phyloP scores from a whole-genome alignment of 371 early-diverging fungal species.

The Mucor irregularis region DNA sequence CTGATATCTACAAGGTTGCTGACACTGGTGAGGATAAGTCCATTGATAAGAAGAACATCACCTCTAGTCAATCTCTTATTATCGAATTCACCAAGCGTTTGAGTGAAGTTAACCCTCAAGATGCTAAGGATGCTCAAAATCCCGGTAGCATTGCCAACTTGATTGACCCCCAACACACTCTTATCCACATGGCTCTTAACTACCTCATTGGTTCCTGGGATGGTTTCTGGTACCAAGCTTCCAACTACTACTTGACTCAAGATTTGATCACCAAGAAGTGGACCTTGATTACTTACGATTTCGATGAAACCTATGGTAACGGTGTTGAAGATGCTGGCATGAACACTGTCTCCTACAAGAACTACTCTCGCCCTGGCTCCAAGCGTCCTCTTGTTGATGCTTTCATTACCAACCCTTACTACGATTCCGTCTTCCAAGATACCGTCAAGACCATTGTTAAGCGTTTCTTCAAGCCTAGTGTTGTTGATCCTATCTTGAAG shows the following conservation, averaged over 20 bases:
- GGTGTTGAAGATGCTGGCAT: slow-evolving; percentile 31
- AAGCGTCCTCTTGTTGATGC: slow-evolving; percentile 36
- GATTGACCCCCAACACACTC: slow-evolving; percentile 40
- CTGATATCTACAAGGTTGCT: slow-evolving; percentile 45
- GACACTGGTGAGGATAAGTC: slow-evolving; percentile 35
- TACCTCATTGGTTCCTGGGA: slow-evolving; percentile 53
- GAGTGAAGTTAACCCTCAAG: slow-evolving; percentile 26
- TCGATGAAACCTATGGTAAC: slow-evolving; percentile 58
- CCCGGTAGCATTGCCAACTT: slow-evolving; percentile 37
- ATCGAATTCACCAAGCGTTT: slow-evolving; percentile 33
- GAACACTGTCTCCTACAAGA: slow-evolving; percentile 40
- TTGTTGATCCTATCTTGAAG: slow-evolving; percentile 46
- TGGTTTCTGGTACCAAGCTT: slow-evolving; percentile 52
- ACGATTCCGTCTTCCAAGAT: slow-evolving; percentile 44
- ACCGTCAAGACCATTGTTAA: slow-evolving; percentile 54
- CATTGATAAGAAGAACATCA: slow-evolving; percentile 22
- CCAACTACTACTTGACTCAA: slow-evolving; percentile 56
- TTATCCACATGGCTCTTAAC: slow-evolving; percentile 51
- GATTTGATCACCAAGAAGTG: slow-evolving; percentile 47
- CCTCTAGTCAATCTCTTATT: slow-evolving; percentile 17
- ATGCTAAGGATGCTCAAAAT: slow-evolving; percentile 38
- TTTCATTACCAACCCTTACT: slow-evolving; percentile 46
- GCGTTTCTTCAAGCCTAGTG: slow-evolving; percentile 55
- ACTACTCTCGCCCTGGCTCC: slow-evolving; percentile 37
- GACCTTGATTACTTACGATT: slow-evolving; percentile 56